Evolutionary conservation across 116 monocot genomes (phyloP).

Genomic region (Zostera marina): DNA sequence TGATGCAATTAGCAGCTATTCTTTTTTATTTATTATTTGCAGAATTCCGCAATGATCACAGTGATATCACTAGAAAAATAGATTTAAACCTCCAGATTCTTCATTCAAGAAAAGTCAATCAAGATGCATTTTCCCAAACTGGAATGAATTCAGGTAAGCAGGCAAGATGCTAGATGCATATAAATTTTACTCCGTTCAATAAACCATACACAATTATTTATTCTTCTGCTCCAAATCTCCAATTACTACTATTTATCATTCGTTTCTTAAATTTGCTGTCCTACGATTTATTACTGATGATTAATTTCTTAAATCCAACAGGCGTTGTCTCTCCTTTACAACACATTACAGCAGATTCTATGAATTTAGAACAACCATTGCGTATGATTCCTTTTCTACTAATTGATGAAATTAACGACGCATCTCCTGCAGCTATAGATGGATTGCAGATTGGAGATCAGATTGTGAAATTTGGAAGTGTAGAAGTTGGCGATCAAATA

Average conservation of each 20-base stretch:
- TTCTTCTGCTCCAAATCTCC: not conserved
- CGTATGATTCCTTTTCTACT: slow-evolving; percentile 61
- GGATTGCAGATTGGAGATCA: slow-evolving; percentile 87
- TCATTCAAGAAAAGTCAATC: slow-evolving; percentile 48
- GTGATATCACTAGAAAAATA: slow-evolving; percentile 53
- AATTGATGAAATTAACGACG: slow-evolving; percentile 80
- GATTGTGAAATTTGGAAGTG: slow-evolving; percentile 82
- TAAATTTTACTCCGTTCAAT: not conserved
- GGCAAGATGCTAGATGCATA: not conserved
- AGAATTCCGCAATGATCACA: slow-evolving; percentile 68
- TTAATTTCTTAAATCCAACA: not conserved
- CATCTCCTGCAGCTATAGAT: slow-evolving; percentile 80
- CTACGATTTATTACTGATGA: too few species aligned
- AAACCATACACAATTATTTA: not conserved
- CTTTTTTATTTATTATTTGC: not conserved
- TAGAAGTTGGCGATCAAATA: slow-evolving; percentile 55
- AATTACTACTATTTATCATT: not conserved
- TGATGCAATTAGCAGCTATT: too few species aligned
- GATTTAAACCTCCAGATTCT: slow-evolving; percentile 56
- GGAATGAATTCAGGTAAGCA: slow-evolving; percentile 24
- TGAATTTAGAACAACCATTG: slow-evolving; percentile 23
- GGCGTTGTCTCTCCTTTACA: slow-evolving; percentile 11
- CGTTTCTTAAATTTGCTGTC: too few species aligned
- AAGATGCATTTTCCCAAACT: slow-evolving; percentile 6
- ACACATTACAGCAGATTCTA: slow-evolving; percentile 12